Evolutionary conservation across 2,329 filamentous ascomycete species (phyloP), one percentile per base, ranked within the genome.

Genomic region (Colletotrichum sp.): DNA sequence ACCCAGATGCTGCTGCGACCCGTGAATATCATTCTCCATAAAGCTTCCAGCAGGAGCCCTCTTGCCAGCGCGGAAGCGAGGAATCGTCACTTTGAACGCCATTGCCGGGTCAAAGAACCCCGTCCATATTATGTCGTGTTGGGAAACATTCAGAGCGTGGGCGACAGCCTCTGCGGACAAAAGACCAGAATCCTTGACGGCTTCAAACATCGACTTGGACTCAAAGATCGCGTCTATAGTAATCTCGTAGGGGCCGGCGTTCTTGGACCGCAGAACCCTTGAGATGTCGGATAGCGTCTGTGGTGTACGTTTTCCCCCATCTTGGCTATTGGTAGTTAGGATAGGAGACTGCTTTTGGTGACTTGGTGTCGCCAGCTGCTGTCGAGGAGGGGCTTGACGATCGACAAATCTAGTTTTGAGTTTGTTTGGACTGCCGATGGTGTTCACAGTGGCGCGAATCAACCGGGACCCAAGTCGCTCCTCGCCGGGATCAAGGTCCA

Each of bases 41-140:
- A 73, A 75, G 15, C 73, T 57, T 2, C 69, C 73, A 1, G 63
- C 73, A 7, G 73, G 27, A 6, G 57, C 30, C 13, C n/a, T 61
- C 32, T 68, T 75, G 6, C 73, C 73, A 3, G 28, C 34, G 12
- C 44, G 44, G 44, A 75, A 55, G 8, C 69, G 70, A 16, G 73
- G 69, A n/a, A 88, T 84, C 3, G 86, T 88, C 11, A 82, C 84
- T 70, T 90, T 90, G 80, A 86, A 90, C 16, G 87, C 87, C 69
- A 85, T 78, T 0, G 88, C 88, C 2, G 84, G 85, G 2, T 89
- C 86, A 71, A 86, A 90, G 76, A 84, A 86, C 1, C 84, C 84
- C 34, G 79, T 79, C 83, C 84, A 86, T 1, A 86, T 65, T 8
- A 87, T 81, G 1, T 86, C 81, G 2, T 52, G 66, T 8, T 77